Evolutionary conservation across 2,329 filamentous ascomycete genomes (phyloP), one percentile per base, ranked within the genome.

Genomic region (Didymella sp.): DNA sequence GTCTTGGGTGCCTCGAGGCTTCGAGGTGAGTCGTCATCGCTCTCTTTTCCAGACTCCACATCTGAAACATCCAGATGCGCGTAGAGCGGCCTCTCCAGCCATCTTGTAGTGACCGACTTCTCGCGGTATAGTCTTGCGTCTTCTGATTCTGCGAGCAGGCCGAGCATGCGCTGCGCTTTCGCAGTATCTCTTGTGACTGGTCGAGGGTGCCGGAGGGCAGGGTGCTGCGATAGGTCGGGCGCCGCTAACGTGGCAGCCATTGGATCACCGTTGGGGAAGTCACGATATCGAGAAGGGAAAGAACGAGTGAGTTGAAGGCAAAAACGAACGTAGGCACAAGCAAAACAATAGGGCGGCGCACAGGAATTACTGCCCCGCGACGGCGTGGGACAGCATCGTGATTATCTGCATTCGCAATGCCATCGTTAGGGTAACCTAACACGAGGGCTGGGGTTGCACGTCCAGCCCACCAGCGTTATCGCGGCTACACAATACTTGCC

Each of bases 111-210:
- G 31, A 63, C 46, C 3, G 67, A 70, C 28, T 61, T 67, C 50
- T 68, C 66, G 15, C 67, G 62, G 46, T 65, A 59, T 17, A 70
- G 46, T 38, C 37, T 51, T 42, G 56, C 60, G 41, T 66, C 67
- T 47, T 66, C 66, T 30, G 64, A 62, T 28, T 67, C 67, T 28
- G 66, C 61, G 30, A 70, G 62, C 28, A 69, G 37, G 12, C 60
- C 62, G 25, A 70, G 58, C 63, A 70, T 69, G 50, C 62, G 68
- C 45, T 70, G 63, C 13, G 68, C 68, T 56, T 64, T 69, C 25
- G 66, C 68, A 30, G 65, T 61, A 48, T 70, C 66, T 55, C 66
- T 60, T 30, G 64, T 68, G 25, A 70, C 65, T 43, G 67, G 67
- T 37, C 61, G 60, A 38, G 66, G 66, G 43, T 70, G 66, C n/a